Percentiles rank a stretch among this genome's conserved stretches.
Evolutionary conservation across 148 eudicot genomes (phyloP).

Genomic region (Fagopyrum tataricum): DNA sequence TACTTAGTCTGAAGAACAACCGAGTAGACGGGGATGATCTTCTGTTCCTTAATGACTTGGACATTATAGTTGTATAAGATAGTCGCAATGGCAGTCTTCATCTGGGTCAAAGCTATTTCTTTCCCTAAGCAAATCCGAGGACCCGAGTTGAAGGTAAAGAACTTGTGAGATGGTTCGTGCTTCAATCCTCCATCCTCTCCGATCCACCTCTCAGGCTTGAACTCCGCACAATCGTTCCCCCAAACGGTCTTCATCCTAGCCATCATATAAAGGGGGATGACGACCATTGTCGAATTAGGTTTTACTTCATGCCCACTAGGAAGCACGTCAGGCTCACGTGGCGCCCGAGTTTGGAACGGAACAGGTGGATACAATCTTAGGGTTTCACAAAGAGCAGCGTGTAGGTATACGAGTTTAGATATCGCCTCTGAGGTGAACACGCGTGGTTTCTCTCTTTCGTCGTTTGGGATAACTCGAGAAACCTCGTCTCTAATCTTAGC

Average conservation of each 20-base stretch:
- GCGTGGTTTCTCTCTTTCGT: neutral
- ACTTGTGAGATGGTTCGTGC: conserved; percentile 17
- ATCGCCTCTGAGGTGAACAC: conserved; percentile 5
- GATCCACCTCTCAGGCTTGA: conserved; percentile 31
- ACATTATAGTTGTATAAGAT: conserved; percentile 20
- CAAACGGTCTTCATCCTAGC: conserved; percentile 20
- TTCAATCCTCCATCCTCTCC: conserved; percentile 14
- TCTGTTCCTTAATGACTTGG: conserved; percentile 16
- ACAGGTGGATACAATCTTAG: conserved; percentile 25
- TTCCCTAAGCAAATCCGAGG: conserved; percentile 25
- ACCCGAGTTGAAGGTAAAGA: conserved; percentile 25
- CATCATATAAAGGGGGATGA: conserved; percentile 23
- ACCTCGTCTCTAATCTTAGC: conserved; percentile 18
- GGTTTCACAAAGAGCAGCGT: conserved; percentile 18
- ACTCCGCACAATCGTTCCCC: conserved; percentile 26
- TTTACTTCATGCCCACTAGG: conserved; percentile 26
- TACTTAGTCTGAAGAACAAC: too few relatives aligned
- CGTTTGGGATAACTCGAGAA: neutral
- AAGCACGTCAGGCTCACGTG: conserved; percentile 17
- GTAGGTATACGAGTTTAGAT: conserved; percentile 22
- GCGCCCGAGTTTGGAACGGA: conserved; percentile 18
- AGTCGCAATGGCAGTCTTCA: conserved; percentile 21
- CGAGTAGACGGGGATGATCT: neutral
- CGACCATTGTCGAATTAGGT: conserved; percentile 5
- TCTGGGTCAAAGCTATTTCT: conserved; percentile 19